Base-by-base conservation (phyloP, 371 early-diverging fungal species). In the Actinomortierella ambigua region DNA sequence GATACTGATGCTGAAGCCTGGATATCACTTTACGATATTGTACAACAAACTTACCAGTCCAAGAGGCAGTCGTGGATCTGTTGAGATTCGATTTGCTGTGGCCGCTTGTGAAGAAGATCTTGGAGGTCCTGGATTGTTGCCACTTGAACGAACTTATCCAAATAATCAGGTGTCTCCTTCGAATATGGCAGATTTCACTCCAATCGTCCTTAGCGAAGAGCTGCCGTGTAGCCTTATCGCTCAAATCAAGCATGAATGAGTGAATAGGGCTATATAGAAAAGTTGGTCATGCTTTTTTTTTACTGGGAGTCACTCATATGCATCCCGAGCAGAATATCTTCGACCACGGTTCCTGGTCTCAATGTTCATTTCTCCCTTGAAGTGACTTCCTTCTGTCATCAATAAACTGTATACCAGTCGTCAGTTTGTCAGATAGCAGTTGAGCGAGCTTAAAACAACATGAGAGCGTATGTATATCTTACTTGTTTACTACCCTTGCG, bases 101-200 rank as follows among this genome's bases (percentile, higher is more conserved):
- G 48, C 15, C 48, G 48, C 24, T 24, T 48, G 11, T 18, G 11
- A 24, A 48, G 48, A 11, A 48, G 24, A 9, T 24, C 11, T 48
- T 9, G 20, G 22, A 48, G 48, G 48, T 48, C 48, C 11, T 48
- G 2, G 22, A 48, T 9, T 48, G 48, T 48, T 22, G 18, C 24
- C 24, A 48, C 22, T 17, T 24, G 15, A 9, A 18, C 48, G 24
- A 48, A 48, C 22, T 48, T 15, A 24, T 48, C 48, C 18, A 48
- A 24, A 48, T 48, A 48, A 3, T 22, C 48, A 11, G 48, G 22
- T 11, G 48, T 22, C 48, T 48, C 22, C 48, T 20, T 22, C 22
- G 48, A 48, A 48, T 18, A 48, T 48, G 48, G 48, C 48, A 22
- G 15, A 48, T 48, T 22, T 48, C 48, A 22, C 9, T 24, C 48